phyloP scores from a whole-genome alignment of 306 rosid genomes.

The Dryas octopetala region DNA sequence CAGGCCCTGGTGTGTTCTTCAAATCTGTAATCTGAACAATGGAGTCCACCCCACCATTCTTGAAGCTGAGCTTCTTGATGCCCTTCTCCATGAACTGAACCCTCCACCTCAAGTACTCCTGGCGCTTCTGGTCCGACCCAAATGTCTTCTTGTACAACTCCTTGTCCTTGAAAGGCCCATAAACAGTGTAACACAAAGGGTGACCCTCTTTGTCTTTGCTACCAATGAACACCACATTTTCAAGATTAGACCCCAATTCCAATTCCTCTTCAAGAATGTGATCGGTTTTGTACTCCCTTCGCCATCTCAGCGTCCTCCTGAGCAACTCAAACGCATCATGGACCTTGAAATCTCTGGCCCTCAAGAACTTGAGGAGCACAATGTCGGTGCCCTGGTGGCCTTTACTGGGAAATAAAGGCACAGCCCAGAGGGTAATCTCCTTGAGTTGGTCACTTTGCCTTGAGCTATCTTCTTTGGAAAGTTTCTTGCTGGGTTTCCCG shows the following conservation, averaged over 20 bases:
- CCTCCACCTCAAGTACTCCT: constrained; percentile 58
- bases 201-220: constrained; percentile 63
- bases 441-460: constrained; percentile 31
- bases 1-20: constrained; percentile 46
- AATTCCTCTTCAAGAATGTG: constrained; percentile 43
- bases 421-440: constrained; percentile 66
- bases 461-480: not conserved
- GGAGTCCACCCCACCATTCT: constrained; percentile 60
- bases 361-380: constrained; percentile 66
- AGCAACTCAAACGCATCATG: constrained; percentile 74
- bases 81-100: constrained; percentile 60
- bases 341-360: constrained; percentile 61
- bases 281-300: constrained; percentile 42
- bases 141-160: constrained; percentile 36
- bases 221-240: constrained; percentile 24
- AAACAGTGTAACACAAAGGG: constrained; percentile 50
- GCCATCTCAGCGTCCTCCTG: constrained; percentile 57
- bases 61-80: constrained; percentile 44
- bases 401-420: constrained; percentile 82
- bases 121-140: constrained; percentile 47
- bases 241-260: constrained; percentile 36
- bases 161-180: constrained; percentile 49
- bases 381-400: constrained; percentile 66
- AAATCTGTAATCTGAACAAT: constrained; percentile 63
- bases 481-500: constrained; percentile 28